Evolutionary conservation across 352 stramenopile species (phyloP), one percentile per base, ranked within the genome.

Genomic region (Phytophthora constricta): DNA sequence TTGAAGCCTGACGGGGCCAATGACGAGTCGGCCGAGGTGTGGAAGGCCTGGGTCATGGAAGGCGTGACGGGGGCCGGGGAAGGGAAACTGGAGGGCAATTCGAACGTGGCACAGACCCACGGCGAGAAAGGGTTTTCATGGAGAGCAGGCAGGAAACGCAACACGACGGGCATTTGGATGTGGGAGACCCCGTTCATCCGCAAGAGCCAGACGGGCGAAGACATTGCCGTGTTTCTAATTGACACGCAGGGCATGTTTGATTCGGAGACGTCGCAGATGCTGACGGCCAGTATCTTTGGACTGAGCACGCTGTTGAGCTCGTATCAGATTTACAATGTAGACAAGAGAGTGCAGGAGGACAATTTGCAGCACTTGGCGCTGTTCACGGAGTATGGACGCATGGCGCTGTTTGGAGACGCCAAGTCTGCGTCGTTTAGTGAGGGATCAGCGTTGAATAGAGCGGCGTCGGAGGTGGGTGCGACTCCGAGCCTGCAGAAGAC

Each of bases 231-330:
- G 17, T 90, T 99, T 25, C 55, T 99, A 9, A 98, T 99, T 47
- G 98, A 99, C 78, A 99, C 98, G 10, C 98, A 99, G 78, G 98
- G 98, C 42, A 99, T 99, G 96, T 99, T 99, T 79, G 98, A 99
- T 70, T 98, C 98, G 50, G 96, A 99, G 77, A 99, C 97, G 28
- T 98, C 95, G 50, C 98, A 99, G 87, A 97, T 97, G 71, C 88
- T 99, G 47, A 99, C 97, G 22, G 95, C 97, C 4, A 98, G 91
- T 65, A 99, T 99, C 77, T 99, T 99, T 80, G 98, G 97, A 5
- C 76, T 99, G 1, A 98, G 87, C 58, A 99, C 97, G 34, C 70
- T 99, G 39, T 76, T 99, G 37, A 97, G 90, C 46, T 94, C 84
- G 68, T 98, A 98, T 72, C 97, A 99, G 78, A 99, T 99, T 74